Conservation (phyloP, 2,329 filamentous ascomycete species). For the Pochonia chlamydosporia region DNA sequence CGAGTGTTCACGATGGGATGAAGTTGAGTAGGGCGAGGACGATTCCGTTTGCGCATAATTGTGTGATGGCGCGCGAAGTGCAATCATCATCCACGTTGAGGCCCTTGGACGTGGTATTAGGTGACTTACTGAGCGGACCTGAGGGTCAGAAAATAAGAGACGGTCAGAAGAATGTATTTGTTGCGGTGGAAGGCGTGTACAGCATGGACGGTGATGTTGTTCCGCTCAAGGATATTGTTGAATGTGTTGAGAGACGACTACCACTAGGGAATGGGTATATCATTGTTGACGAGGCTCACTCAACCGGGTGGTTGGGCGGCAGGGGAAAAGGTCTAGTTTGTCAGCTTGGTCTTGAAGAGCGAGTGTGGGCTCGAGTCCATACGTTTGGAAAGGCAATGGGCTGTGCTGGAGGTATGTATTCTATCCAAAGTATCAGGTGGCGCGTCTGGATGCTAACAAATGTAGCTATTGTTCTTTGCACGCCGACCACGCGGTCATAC, state of each 20-base stretch:
- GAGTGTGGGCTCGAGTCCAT: conserved; percentile 53
- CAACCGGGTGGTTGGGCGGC: conserved; percentile 53
- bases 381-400: conserved; percentile 65
- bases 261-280: conserved; percentile 54
- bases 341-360: conserved; percentile 46
- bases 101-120: conserved; percentile 22
- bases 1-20: conserved; percentile 76
- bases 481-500: conserved; percentile 52
- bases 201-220: conserved; percentile 79
- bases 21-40: conserved; percentile 49
- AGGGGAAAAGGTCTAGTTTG: conserved; percentile 54
- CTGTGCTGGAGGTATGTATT: conserved; percentile 59
- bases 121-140: conserved; percentile 25
- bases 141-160: conserved; percentile 23
- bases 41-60: conserved; percentile 54
- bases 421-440: neutral
- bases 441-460: neutral
- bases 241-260: conserved; percentile 48
- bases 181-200: conserved; percentile 68
- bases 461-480: conserved; percentile 53
- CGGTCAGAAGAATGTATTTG: conserved; percentile 51
- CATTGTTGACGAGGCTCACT: conserved; percentile 65
- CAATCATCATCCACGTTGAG: neutral
- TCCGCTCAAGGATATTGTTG: conserved; percentile 55
- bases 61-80: conserved; percentile 21